phyloP scores from a whole-genome alignment of 495 filamentous ascomycete species.

The Penicillium nucicola region DNA sequence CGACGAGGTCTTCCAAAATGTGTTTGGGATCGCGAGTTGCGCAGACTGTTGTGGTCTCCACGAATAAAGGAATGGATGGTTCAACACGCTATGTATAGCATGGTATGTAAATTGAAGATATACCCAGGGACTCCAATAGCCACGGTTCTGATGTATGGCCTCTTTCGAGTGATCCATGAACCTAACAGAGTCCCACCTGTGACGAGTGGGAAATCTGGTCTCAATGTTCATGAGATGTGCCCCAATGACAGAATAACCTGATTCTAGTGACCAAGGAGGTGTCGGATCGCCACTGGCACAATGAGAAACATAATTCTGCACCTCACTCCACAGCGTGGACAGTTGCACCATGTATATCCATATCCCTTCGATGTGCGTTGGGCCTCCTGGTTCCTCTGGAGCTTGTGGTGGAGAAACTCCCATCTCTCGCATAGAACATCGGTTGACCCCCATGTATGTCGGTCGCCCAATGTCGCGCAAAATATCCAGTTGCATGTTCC shows the following conservation, averaged over 20 bases:
- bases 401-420: conserved; percentile 18
- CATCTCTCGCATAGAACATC: conserved; percentile 11
- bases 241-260: conserved; percentile 37
- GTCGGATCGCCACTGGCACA: conserved; percentile 34
- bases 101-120: conserved; percentile 45
- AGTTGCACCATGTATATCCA: conserved; percentile 40
- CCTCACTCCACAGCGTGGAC: conserved; percentile 38
- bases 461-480: conserved; percentile 31
- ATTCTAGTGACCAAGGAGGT: conserved; percentile 42
- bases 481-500: conserved; percentile 31
- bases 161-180: conserved; percentile 38
- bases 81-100: conserved; percentile 39
- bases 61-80: conserved; percentile 45
- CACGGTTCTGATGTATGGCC: conserved; percentile 30
- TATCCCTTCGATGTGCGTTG: conserved; percentile 32
- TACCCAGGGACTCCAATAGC: conserved; percentile 43
- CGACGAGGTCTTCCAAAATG: conserved; percentile 42
- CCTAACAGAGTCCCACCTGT: conserved; percentile 40
- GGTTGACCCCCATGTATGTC: conserved; percentile 18
- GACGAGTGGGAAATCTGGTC: conserved; percentile 36
- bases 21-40: conserved; percentile 42
- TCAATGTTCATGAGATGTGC: conserved; percentile 42
- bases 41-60: conserved; percentile 41
- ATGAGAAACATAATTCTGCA: conserved; percentile 36
- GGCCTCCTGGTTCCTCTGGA: conserved; percentile 25